These are phyloP conservation scores for Chytridium lagenaria DNA, from an alignment of 371 early-diverging fungal species.

Conservation along the genomic window DNA sequence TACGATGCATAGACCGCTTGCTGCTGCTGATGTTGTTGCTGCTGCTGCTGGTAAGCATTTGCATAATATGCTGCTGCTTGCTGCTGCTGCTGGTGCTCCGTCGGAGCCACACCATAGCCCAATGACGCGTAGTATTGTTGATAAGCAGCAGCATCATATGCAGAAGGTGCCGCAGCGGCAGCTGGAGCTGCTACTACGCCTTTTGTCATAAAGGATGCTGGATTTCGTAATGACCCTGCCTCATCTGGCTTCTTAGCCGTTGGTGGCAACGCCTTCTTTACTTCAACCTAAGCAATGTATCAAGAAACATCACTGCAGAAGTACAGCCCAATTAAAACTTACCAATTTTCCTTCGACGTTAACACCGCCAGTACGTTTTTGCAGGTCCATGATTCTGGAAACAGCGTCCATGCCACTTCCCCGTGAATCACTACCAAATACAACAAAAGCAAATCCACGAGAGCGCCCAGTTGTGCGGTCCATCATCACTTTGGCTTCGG, in stretches of 20 bases:
- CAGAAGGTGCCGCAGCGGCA: not conserved
- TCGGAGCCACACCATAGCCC: not conserved
- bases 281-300: slow-evolving; percentile 5
- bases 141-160: not conserved
- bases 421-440: slow-evolving; percentile 63
- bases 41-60: slow-evolving; percentile 6
- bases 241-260: too few relatives aligned
- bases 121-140: not conserved
- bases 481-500: slow-evolving; percentile 83
- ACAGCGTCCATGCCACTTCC: not conserved
- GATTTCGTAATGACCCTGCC: not conserved
- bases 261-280: not conserved
- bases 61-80: not conserved
- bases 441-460: slow-evolving; percentile 79
- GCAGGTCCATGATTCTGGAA: not conserved
- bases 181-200: not conserved
- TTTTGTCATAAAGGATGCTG: not conserved
- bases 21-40: not conserved
- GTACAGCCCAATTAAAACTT: not conserved
- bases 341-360: not conserved
- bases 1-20: not conserved
- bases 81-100: not conserved
- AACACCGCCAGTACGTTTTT: not conserved
- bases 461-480: slow-evolving; percentile 78
- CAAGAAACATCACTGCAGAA: not conserved